Evolutionary conservation across 495 filamentous ascomycete genomes (phyloP), one percentile per base, ranked within the genome.

Genomic region (Lichenothelia convexa): DNA sequence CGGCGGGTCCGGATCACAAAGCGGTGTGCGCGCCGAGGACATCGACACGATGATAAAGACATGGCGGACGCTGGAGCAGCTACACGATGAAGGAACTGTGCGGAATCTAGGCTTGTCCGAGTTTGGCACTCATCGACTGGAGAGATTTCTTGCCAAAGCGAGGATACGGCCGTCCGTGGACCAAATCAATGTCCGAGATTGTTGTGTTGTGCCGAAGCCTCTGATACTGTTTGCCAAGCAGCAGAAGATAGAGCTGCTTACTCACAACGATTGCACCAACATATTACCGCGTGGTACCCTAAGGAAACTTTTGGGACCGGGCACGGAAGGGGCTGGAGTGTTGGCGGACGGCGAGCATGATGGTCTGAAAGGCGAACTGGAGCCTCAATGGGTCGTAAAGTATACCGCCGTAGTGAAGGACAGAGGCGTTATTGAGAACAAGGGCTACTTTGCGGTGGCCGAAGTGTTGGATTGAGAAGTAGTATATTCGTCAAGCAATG

Each of bases 351-450:
- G 44, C 1, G 55, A 43, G 22, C 39, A 57, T 39, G 66, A 61
- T 0, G 71, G 68, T 2, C 60, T 89, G 36, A 70, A 68, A 43
- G 80, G 82, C 9, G 73, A 92, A 35, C 62, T 97, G 31, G 64
- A 70, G 43, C 85, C 89, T 11, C 73, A 83, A 44, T 99, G 87
- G 87, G 89, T 94, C 21, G 76, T 86, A 39, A 95, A 95, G 53
- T 99, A 99, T 56, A 95, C 91, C 16, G 91, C 91, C 4, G 84
- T 95, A n/a, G 82, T 94, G 20, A 80, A 79, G 53, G 75, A 94
- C 53, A 65, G 89, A n/a, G 91, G 89, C 0, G 89, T 95, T 3
- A 83, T 99, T 35, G 89, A 99, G 67, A 93, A 89, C 50, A 95
- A 95, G 62, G 89, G 89, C 11, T 94, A 92, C 56, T 92, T 93